Base-by-base conservation (phyloP, 352 stramenopile genomes). In the Albugo candida region DNA sequence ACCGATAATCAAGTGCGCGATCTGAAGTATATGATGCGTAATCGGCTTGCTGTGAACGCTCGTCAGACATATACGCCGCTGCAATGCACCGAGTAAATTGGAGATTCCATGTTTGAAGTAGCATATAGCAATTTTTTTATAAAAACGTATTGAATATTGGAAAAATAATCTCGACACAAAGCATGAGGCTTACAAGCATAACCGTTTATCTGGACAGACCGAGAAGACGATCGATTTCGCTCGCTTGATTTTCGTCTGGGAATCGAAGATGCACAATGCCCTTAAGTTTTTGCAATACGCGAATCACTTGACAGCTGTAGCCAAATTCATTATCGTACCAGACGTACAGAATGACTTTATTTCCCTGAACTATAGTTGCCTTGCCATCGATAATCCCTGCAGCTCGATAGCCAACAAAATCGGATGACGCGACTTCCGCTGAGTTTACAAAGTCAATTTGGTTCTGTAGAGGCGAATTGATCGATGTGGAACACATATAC, bases 281-380 rank as follows among this genome's bases (percentile, higher is more conserved):
- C 51, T 80, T 67, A n/a, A 92, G 71, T 41, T 59, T 55, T 63
- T 92, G 78, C 20, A 88, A 59, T 17, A 89, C 67, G 16, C 77
- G 68, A 36, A 93, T 65, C 46, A 93, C 80, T 47, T 91, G 80
- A 55, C 70, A 82, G 42, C 67, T 83, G 70, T 93, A 93, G 59
- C 80, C 80, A 43, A 84, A 91, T 58, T 93, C 80, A 61, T 93
- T 93, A 66, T 93, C 80, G 67, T 93, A 93, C 76, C 79, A 93
- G 37, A 86, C 70, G 63, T 92, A 89, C 5, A 93, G 55, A 52
- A 93, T 69, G 42, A 83, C 65, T 59, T 85, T 83, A 63, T 87
- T 81, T 60, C 65, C 70, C 39, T 73, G 67, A 40, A 88, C 76
- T 39, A 92, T 92, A 31, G 78, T 92, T 11, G 78, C 76, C 58